Evolutionary conservation across 208 protist genomes (phyloP).

Genomic region (Acanthamoeba pearcei): DNA sequence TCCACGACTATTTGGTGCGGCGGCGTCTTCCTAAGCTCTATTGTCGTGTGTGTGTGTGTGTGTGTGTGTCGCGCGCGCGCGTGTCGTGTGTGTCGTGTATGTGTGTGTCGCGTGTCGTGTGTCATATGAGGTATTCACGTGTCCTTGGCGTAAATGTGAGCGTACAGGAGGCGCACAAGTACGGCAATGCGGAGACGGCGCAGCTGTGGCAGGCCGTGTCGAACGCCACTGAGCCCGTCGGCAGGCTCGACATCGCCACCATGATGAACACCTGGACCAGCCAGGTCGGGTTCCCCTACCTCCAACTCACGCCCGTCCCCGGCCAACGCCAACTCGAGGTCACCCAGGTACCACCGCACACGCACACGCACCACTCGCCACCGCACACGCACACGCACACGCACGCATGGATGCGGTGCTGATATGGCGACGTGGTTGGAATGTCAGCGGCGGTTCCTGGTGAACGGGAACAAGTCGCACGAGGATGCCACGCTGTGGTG

Average conservation of each 20-base stretch:
- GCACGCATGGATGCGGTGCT: neutral
- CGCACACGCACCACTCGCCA: neutral
- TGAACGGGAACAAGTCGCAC: neutral
- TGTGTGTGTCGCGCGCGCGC: constrained; percentile 87
- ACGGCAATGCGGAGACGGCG: constrained; percentile 93
- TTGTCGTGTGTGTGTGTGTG: constrained; percentile 89
- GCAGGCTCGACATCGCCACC: constrained; percentile 72
- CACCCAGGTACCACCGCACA: neutral
- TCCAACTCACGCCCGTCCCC: neutral
- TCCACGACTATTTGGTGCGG: constrained; percentile 8
- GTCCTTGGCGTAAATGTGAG: constrained; percentile 79
- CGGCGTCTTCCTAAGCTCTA: too few species aligned
- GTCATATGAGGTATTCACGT: too few species aligned
- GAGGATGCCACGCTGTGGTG: constrained; percentile 38
- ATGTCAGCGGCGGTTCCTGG: neutral
- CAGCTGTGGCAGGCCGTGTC: constrained; percentile 95
- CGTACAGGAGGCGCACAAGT: constrained; percentile 92
- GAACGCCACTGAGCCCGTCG: constrained; percentile 89
- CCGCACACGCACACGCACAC: neutral
- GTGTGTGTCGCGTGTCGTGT: constrained; percentile 83
- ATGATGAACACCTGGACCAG: constrained; percentile 95
- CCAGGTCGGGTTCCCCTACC: constrained; percentile 90
- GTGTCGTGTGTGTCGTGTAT: neutral
- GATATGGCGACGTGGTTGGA: neutral
- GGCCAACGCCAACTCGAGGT: neutral